Base-by-base conservation (phyloP, 495 filamentous ascomycete genomes). In the Penicillium pulvis region DNA sequence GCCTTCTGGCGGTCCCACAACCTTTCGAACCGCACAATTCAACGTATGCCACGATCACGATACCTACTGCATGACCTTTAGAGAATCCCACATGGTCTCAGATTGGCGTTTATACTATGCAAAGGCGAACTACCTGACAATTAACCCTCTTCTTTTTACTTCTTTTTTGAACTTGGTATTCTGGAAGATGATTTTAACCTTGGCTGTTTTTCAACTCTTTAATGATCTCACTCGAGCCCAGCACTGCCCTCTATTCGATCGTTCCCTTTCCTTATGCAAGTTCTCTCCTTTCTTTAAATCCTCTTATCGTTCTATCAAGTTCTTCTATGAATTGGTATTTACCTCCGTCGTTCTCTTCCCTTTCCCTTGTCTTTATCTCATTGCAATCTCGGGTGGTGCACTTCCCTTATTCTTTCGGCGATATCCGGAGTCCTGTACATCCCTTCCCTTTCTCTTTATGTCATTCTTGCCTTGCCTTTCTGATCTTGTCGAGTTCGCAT, bases 31-130 rank as follows among this genome's bases (percentile, higher is more conserved):
- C 69, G 72, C 62, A 61, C 67, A 69, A 65, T 42, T 39, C 70
- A 61, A 75, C 70, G 70, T 71, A 75, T 72, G 73, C 72, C 73
- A 77, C 69, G 74, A 76, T 76, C 74, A 78, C 65, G 75, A 78
- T 73, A 74, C 69, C 68, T 71, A 63, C 68, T 73, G 75, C 75
- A 78, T 78, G 74, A 76, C 69, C 72, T 63, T 61, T 76, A 75
- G 72, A 77, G 63, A 73, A 66, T 68, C 69, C 46, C 62, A 71
- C 53, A 51, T 55, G 67, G 70, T 75, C 69, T 72, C 67, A 69
- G 63, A 71, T 70, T 69, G 74, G 75, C 75, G 75, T 78, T 76
- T 73, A 73, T 68, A 69, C 52, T 74, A 69, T 73, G 69, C 74
- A 72, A 72, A 64, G 66, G 70, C 67, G 67, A 65, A 67, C 55